These are phyloP conservation scores for Citrus australasica DNA, from an alignment of 345 rosid species.

Conservation along the genomic window DNA sequence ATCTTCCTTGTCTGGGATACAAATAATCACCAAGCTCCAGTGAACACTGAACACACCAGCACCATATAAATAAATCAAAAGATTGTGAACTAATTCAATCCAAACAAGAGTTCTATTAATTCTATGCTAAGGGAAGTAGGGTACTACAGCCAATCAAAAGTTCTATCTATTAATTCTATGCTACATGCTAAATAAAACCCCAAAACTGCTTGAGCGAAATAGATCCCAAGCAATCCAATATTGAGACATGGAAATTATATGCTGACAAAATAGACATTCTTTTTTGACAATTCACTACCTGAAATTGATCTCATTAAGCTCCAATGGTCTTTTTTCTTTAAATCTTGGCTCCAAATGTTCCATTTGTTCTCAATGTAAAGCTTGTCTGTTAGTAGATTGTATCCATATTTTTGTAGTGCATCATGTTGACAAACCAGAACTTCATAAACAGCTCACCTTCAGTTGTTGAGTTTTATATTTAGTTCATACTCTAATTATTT, in stretches of 20 bases:
- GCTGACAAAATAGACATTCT: background rate
- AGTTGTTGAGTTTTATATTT: background rate
- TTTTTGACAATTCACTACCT: too few relatives aligned
- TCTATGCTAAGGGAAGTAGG: background rate
- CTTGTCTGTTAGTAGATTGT: background rate
- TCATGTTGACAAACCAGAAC: background rate
- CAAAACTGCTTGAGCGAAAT: background rate
- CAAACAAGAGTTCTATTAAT: background rate
- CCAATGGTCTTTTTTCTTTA: background rate
- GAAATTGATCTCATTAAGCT: background rate
- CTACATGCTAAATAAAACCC: background rate
- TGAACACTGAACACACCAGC: constrained; percentile 56
- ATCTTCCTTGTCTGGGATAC: constrained; percentile 78
- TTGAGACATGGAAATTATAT: background rate
- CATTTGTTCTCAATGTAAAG: background rate
- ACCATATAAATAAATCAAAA: constrained; percentile 16
- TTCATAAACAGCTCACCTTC: background rate
- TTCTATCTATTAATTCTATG: background rate
- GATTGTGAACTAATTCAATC: constrained; percentile 1
- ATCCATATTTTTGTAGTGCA: background rate
- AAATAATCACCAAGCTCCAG: constrained; percentile 94
- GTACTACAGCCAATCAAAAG: background rate
- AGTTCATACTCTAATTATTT: background rate
- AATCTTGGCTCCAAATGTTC: background rate
- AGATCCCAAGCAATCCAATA: background rate